Evolutionary conservation across 306 rosid species (phyloP), one percentile per base, ranked within the genome.

Genomic region (Hylodesmum podocarpum): DNA sequence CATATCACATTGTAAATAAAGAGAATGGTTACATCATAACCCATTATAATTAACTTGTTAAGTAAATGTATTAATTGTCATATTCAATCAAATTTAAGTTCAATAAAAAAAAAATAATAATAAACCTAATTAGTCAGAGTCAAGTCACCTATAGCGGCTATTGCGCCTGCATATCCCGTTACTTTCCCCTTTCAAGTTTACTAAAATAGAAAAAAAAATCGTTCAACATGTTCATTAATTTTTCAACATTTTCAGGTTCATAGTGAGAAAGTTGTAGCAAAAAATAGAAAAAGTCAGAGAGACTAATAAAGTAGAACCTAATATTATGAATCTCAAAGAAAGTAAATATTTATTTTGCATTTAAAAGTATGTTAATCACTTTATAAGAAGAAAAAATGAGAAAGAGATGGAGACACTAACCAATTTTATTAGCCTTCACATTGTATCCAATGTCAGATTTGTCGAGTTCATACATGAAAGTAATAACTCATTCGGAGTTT

Each of bases 401-500:
- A 53, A 34, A 34, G 3, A 4, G 36, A 70, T 29, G 37, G 49
- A 15, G 39, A 62, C 8, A 29, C 1, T 19, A 5, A 2, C 43
- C 28, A 59, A 25, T 24, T 25, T 28, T 58, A 27, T 33, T 8
- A 75, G 63, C 27, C 63, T 16, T 44, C 47, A 27, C 19, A 41
- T 39, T 18, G 57, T 4, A 57, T 39, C 16, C 21, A 22, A 8
- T 25, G 43, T 24, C 27, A 39, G 40, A 13, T 4, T 55, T 72
- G 66, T 74, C 36, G 25, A 46, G 71, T 41, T 64, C 73, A 50
- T 43, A 50, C 66, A 33, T 47, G 6, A 75, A 75, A 22, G 33
- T 19, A 21, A 34, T 40, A 22, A 37, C 49, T 37, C 36, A 57
- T 29, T 14, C 22, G 34, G 50, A 66, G 4, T 12, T 14, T 11